phyloP scores from a whole-genome alignment of 306 rosid species.

The Luffa acutangula region DNA sequence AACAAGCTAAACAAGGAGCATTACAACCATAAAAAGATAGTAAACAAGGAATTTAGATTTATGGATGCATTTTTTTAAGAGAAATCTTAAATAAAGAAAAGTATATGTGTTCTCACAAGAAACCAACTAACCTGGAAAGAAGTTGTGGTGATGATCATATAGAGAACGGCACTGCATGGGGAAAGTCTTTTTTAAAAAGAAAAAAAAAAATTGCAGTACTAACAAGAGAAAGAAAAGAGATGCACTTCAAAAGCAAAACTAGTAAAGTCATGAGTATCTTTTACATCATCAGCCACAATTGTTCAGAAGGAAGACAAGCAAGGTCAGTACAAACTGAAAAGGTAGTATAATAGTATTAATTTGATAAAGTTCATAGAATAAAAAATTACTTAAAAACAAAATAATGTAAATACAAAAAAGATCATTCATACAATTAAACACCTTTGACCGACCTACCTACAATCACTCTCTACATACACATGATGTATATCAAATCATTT shows the following conservation, averaged over 20 bases:
- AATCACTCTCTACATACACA: neutral
- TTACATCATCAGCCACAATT: neutral
- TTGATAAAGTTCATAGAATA: neutral
- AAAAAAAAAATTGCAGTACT: neutral
- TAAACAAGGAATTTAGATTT: neutral
- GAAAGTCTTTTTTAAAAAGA: neutral
- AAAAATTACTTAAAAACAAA: too few relatives aligned
- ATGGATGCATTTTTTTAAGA: neutral
- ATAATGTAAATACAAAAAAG: neutral
- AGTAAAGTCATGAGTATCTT: neutral
- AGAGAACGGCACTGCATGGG: conserved; percentile 45
- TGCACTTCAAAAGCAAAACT: neutral
- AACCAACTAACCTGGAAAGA: conserved; percentile 43
- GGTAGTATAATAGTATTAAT: neutral
- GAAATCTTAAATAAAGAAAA: neutral
- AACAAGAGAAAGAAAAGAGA: neutral
- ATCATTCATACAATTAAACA: neutral
- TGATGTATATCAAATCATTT: too few relatives aligned
- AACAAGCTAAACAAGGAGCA: too few relatives aligned
- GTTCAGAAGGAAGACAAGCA: neutral
- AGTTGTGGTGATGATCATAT: conserved; percentile 34
- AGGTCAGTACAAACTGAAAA: neutral
- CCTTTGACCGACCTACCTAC: neutral
- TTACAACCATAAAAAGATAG: neutral
- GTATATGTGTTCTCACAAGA: neutral